Evolutionary conservation across 345 rosid species (phyloP), one percentile per base, ranked within the genome.

Genomic region (Salix purpurea): DNA sequence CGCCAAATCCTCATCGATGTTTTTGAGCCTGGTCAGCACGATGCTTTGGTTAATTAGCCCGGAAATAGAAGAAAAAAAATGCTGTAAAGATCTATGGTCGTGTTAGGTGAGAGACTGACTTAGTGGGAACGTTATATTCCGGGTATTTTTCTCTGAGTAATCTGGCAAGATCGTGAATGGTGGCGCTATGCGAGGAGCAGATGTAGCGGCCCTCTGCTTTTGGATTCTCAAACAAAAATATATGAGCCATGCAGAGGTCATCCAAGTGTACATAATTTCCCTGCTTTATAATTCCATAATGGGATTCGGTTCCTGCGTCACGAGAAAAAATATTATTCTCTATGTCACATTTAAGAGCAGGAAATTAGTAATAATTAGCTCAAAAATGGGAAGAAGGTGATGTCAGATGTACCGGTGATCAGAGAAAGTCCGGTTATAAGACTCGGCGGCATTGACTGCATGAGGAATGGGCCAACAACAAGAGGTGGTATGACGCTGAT

Each of bases 231-330:
- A 65, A 93, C 79, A 92, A 70, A 83, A 81, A 92, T 67, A 93
- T 89, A 74, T 96, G 99, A 34, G 95, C 77, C 48, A 75, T 87
- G 86, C 97, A 91, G n/a, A 93, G 89, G 75, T 96, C 99, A 72
- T 94, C 98, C 80, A 94, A 80, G 72, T 96, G 98, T 54, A 94
- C 93, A 60, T 81, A 96, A 23, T 96, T 91, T 34, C 98, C 95
- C 78, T 92, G 95, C 84, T 80, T 90, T 78, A 93, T 84, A 62
- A 96, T 96, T 2, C 83, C 65, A 74, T 96, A 96, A 70, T 96
- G 99, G 60, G 85, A 79, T 81, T 92, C 93, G 65, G 89, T 92
- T 66, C 99, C 98, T 95, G 82, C 6, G 36, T 1, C 64, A n/a
- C 50, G 6, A 9, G 13, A 15, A 4, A 7, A 7, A 24, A 7